These are phyloP conservation scores for Orbilia quercus DNA, from an alignment of 2,329 filamentous ascomycete species.

Conservation along the genomic window DNA sequence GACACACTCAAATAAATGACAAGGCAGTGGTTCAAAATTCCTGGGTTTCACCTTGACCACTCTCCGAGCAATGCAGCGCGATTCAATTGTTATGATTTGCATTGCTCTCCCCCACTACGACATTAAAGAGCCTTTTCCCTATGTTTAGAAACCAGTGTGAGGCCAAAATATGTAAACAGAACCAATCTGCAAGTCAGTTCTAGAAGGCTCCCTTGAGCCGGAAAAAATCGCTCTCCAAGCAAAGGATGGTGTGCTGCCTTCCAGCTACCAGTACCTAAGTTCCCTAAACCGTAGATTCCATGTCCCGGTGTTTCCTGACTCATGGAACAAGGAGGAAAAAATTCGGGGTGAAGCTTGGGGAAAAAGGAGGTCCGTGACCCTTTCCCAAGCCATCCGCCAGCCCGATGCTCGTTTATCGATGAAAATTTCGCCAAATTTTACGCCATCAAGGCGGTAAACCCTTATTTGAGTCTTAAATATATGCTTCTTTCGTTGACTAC, in stretches of 20 bases:
- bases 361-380: constrained; percentile 14
- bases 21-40: constrained; percentile 32
- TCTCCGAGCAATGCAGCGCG: constrained; percentile 4
- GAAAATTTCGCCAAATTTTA: constrained; percentile 16
- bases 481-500: neutral
- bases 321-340: constrained; percentile 11
- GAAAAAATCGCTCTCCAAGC: neutral
- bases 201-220: constrained; percentile 7
- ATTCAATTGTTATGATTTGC: constrained; percentile 36
- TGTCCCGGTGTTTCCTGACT: constrained; percentile 20
- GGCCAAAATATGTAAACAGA: constrained; percentile 10
- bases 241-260: constrained; percentile 37
- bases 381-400: constrained; percentile 41
- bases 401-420: constrained; percentile 46
- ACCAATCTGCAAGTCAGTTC: constrained; percentile 12
- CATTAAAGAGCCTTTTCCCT: constrained; percentile 3
- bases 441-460: constrained; percentile 19
- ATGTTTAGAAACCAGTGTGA: constrained; percentile 12
- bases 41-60: constrained; percentile 11
- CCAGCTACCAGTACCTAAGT: constrained; percentile 24
- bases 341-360: neutral
- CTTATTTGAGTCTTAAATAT: constrained; percentile 15
- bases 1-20: neutral
- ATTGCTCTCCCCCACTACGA: neutral
- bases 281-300: constrained; percentile 2